phyloP scores from a whole-genome alignment of 2,329 filamentous ascomycete genomes.

The Ophiobolus disseminans region DNA sequence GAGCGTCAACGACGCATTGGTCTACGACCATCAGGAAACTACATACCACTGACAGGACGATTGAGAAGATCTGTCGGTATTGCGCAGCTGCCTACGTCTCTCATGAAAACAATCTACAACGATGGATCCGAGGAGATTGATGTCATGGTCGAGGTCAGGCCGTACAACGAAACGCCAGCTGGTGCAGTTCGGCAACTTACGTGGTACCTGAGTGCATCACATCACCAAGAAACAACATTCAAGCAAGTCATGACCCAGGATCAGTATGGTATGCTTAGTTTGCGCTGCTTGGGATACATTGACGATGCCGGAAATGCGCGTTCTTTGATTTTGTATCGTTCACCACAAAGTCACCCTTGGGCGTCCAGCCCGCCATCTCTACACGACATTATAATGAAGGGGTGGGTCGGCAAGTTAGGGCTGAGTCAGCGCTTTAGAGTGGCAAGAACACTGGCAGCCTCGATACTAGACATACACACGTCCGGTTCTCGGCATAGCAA shows the following conservation, averaged over 20 bases:
- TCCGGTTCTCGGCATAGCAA: conserved; percentile 21
- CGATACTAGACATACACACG: conserved; percentile 16
- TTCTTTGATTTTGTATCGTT: conserved; percentile 16
- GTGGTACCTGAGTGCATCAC: conserved; percentile 19
- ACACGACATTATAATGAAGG: conserved; percentile 15
- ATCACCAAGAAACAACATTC: conserved; percentile 2
- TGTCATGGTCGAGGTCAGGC: conserved; percentile 68
- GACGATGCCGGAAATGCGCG: conserved; percentile 18
- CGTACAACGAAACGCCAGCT: conserved; percentile 64
- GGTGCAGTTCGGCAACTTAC: conserved; percentile 20
- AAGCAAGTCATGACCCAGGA: conserved; percentile 4
- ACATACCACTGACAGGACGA: conserved; percentile 13
- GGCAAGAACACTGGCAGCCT: conserved; percentile 13
- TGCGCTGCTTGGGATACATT: conserved; percentile 20
- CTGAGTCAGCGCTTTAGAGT: conserved; percentile 13
- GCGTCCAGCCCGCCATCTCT: conserved; percentile 16
- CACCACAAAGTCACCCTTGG: conserved; percentile 19
- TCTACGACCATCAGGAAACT: conserved; percentile 9
- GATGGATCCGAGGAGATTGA: conserved; percentile 14
- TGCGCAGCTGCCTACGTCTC: background rate
- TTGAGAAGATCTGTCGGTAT: conserved; percentile 10
- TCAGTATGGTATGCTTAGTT: conserved; percentile 17
- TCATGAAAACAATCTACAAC: conserved; percentile 20
- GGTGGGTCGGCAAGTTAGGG: conserved; percentile 4
- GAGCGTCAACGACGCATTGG: conserved; percentile 18